phyloP scores from a whole-genome alignment of 1,284 basidiomycete species.

The Trichosporon faecale region DNA sequence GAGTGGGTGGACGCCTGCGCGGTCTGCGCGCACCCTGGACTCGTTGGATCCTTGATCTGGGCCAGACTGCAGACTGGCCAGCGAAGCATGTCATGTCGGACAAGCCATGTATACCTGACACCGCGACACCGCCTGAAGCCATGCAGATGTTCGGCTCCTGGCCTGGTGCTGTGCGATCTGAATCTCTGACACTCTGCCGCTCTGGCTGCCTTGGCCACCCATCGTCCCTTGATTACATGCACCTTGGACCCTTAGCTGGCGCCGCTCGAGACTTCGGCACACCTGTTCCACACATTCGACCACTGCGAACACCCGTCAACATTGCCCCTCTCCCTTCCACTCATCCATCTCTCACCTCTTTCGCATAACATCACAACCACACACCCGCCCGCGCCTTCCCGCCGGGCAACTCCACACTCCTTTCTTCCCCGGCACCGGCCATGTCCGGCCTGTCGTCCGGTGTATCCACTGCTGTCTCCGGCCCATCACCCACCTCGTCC shows the following conservation, averaged over 20 bases:
- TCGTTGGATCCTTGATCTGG: neutral
- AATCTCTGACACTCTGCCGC: neutral
- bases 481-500: neutral
- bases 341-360: neutral
- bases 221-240: neutral
- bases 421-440: neutral
- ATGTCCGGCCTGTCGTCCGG: constrained; percentile 9
- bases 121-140: too few species aligned
- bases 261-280: neutral
- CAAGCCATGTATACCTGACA: neutral
- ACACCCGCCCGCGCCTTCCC: neutral
- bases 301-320: neutral
- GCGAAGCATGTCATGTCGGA: too few species aligned
- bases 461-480: constrained; percentile 1
- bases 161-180: neutral
- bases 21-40: neutral
- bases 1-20: neutral
- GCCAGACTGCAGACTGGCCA: too few species aligned
- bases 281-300: neutral
- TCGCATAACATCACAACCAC: neutral
- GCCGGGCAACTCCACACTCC: neutral
- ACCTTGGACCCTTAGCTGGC: neutral
- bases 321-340: neutral
- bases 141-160: too few species aligned
- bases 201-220: neutral